Conservation (phyloP, 257 asterid species). For the Paraleonurus japonicus region DNA sequence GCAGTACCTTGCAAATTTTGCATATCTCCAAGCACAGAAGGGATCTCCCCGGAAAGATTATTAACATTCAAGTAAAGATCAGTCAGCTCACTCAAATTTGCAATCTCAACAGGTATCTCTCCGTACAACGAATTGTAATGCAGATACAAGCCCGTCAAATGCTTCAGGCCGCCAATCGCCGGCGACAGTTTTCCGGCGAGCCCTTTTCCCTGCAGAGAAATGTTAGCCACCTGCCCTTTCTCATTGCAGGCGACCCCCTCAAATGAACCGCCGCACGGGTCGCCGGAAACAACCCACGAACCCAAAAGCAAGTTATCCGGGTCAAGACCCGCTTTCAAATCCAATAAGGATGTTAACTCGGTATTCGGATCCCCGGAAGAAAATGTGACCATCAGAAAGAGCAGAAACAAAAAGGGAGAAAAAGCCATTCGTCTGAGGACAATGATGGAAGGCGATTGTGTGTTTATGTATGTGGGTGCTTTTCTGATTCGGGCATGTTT, state of each 20-base stretch:
- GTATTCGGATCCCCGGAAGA: slow-evolving; percentile 31
- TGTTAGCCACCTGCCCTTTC: slow-evolving; percentile 67
- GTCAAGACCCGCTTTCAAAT: slow-evolving; percentile 72
- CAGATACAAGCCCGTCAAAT: slow-evolving; percentile 82
- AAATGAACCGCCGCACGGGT: slow-evolving; percentile 76
- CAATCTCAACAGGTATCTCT: slow-evolving; percentile 68
- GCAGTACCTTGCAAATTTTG: slow-evolving; percentile 63
- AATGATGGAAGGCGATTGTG: not conserved
- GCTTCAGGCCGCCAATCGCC: slow-evolving; percentile 57
- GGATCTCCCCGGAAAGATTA: slow-evolving; percentile 79
- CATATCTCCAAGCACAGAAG: slow-evolving; percentile 67
- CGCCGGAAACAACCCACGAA: slow-evolving; percentile 67
- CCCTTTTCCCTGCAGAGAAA: slow-evolving; percentile 87
- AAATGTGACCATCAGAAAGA: slow-evolving; percentile 36
- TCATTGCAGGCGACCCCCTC: slow-evolving; percentile 86
- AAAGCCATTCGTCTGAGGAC: slow-evolving; percentile 40
- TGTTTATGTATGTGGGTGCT: slow-evolving; percentile 3
- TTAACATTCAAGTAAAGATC: slow-evolving; percentile 88
- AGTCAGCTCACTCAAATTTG: slow-evolving; percentile 53
- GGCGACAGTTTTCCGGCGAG: slow-evolving; percentile 80
- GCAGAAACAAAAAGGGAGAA: slow-evolving; percentile 28
- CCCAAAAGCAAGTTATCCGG: slow-evolving; percentile 56
- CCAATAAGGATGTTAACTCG: slow-evolving; percentile 62
- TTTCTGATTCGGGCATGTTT: slow-evolving; percentile 27
- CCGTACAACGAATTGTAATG: slow-evolving; percentile 79